Evolutionary conservation across 208 protist genomes (phyloP).

Genomic region (Acanthamoeba divionensis): DNA sequence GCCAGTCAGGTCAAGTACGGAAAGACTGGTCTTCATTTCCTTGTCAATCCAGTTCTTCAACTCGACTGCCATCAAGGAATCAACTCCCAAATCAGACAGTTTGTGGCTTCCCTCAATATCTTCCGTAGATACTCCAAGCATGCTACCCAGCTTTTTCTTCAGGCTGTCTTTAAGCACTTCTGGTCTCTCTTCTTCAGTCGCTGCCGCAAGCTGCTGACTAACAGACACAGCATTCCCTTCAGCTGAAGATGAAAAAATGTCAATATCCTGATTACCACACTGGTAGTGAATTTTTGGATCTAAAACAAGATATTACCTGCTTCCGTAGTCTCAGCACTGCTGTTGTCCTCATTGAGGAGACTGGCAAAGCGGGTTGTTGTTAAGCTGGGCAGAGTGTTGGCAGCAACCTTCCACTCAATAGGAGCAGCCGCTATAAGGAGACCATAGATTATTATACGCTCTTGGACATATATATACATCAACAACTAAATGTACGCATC

Average conservation of each 20-base stretch:
- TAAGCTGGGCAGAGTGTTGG: background rate
- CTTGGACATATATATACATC: no score
- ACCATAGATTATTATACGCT: no score
- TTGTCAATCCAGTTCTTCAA: conserved; percentile 49
- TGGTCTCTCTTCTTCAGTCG: no score
- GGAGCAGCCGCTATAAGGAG: background rate
- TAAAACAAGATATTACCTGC: no score
- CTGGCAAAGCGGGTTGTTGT: background rate
- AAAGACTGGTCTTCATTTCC: conserved; percentile 40
- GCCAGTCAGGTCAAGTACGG: conserved; percentile 52
- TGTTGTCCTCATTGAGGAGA: background rate
- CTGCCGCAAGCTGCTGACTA: background rate
- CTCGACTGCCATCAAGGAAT: conserved; percentile 60
- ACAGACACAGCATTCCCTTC: background rate
- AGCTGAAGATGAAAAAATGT: no score
- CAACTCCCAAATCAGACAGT: conserved; percentile 52
- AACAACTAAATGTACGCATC: background rate
- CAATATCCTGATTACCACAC: no score
- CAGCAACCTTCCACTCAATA: background rate
- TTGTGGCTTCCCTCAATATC: conserved; percentile 30
- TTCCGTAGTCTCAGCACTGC: background rate
- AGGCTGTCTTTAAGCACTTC: conserved; percentile 20
- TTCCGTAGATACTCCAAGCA: conserved; percentile 23
- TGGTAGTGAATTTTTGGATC: no score
- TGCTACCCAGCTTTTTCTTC: conserved; percentile 12